These are phyloP conservation scores for Leishmania major DNA, from an alignment of 208 protist genomes.

Conservation along the genomic window DNA sequence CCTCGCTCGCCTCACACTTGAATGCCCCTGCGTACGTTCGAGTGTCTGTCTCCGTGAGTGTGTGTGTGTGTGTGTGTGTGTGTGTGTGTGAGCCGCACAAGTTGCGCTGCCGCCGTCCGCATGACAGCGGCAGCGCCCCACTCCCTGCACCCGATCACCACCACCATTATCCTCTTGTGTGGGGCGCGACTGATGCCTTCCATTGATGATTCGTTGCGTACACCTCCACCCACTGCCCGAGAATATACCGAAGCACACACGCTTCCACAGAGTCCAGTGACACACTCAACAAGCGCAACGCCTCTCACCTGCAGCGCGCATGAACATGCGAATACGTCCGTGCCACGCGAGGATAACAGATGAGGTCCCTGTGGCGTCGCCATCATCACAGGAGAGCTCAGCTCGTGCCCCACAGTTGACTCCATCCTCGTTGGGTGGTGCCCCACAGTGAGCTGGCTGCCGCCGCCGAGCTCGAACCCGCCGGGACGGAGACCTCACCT, in stretches of 20 bases:
- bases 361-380: not conserved
- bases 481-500: not conserved
- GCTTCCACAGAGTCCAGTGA: not conserved
- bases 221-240: not conserved
- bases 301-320: not conserved
- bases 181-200: not conserved
- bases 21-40: not conserved
- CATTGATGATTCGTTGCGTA: not conserved
- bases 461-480: constrained; percentile 15
- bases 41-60: not conserved
- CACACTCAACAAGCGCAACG: constrained; percentile 3
- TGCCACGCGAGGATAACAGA: not conserved
- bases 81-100: not conserved
- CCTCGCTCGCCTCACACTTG: not conserved
- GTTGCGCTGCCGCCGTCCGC: not conserved
- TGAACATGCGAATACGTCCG: not conserved
- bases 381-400: not conserved
- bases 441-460: constrained; percentile 35
- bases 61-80: not conserved
- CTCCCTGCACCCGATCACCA: not conserved
- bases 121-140: not conserved
- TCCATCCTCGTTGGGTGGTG: constrained; percentile 39
- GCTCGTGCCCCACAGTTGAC: constrained; percentile 29
- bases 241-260: not conserved
- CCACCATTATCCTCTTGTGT: not conserved